These are phyloP conservation scores for Hymenoscyphus fraxineus DNA, from an alignment of 2,329 filamentous ascomycete species.

Conservation along the genomic window DNA sequence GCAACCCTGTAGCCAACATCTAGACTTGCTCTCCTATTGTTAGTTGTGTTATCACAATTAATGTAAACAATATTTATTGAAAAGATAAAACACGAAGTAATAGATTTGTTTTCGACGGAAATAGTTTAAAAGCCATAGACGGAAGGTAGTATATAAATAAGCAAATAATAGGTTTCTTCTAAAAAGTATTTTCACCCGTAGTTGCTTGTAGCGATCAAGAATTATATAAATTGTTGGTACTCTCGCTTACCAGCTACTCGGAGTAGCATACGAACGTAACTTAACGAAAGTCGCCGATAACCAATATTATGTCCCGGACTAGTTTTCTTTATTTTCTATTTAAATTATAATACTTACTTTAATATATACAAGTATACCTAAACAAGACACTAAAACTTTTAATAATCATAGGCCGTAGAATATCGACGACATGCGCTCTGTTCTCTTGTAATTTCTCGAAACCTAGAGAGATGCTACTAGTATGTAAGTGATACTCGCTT, in stretches of 20 bases:
- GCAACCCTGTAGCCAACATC: too few relatives aligned
- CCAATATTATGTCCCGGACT: neutral
- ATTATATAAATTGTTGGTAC: neutral
- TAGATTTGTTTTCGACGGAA: too few relatives aligned
- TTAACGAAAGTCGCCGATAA: neutral
- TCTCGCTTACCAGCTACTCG: neutral
- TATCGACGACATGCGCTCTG: neutral
- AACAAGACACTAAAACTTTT: neutral
- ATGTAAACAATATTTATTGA: too few relatives aligned
- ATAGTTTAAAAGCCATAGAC: too few relatives aligned
- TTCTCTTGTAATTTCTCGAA: neutral
- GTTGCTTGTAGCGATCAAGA: too few relatives aligned
- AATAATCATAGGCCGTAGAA: neutral
- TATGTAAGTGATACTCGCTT: neutral
- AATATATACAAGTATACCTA: neutral
- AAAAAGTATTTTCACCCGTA: too few relatives aligned
- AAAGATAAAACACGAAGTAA: too few relatives aligned
- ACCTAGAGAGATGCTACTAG: neutral
- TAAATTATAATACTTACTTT: neutral
- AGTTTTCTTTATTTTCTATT: neutral
- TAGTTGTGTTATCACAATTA: too few relatives aligned
- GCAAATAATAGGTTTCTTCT: too few relatives aligned
- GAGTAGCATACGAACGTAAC: too few relatives aligned
- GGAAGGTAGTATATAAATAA: too few relatives aligned
- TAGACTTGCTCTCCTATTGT: too few relatives aligned